Evolutionary conservation across 2,329 filamentous ascomycete genomes (phyloP).

Genomic region (Xylaria arbuscula): DNA sequence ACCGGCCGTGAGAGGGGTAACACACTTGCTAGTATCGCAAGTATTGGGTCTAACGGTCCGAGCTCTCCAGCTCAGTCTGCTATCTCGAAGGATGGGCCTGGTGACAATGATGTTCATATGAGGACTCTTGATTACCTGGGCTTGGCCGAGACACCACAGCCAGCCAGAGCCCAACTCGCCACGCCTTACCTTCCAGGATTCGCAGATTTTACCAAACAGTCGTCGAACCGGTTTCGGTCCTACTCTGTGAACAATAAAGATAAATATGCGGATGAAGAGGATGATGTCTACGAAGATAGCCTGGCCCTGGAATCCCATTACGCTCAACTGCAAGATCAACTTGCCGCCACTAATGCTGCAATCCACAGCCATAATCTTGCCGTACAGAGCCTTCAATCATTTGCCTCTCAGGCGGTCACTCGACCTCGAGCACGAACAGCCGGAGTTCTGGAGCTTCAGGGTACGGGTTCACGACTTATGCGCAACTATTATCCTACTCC

Average conservation of each 20-base stretch:
- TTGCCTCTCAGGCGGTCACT: slow-evolving; percentile 83
- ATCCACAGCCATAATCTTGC: slow-evolving; percentile 94
- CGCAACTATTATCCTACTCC: slow-evolving; percentile 80
- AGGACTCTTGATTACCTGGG: slow-evolving; percentile 96
- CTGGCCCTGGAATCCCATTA: slow-evolving; percentile 67
- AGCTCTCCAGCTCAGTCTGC: slow-evolving; percentile 88
- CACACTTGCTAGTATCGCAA: slow-evolving; percentile 84
- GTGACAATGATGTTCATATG: slow-evolving; percentile 87
- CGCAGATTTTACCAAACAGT: slow-evolving; percentile 78
- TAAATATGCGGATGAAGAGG: slow-evolving; percentile 91
- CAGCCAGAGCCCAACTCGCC: slow-evolving; percentile 76
- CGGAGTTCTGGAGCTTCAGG: slow-evolving; percentile 79
- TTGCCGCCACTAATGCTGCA: slow-evolving; percentile 72
- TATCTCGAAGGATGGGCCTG: slow-evolving; percentile 85
- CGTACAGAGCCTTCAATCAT: slow-evolving; percentile 76
- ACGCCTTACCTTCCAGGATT: slow-evolving; percentile 81
- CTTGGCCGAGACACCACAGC: slow-evolving; percentile 91
- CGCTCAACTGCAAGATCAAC: slow-evolving; percentile 69
- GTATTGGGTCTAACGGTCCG: slow-evolving; percentile 89
- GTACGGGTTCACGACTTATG: slow-evolving; percentile 73
- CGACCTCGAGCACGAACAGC: slow-evolving; percentile 91
- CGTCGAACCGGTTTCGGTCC: slow-evolving; percentile 88
- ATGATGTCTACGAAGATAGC: slow-evolving; percentile 77
- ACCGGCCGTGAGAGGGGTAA: slow-evolving; percentile 81
- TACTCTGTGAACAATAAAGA: slow-evolving; percentile 99